Evolutionary conservation across 2,329 filamentous ascomycete genomes (phyloP).

Genomic region (Cladosporium colombiae): DNA sequence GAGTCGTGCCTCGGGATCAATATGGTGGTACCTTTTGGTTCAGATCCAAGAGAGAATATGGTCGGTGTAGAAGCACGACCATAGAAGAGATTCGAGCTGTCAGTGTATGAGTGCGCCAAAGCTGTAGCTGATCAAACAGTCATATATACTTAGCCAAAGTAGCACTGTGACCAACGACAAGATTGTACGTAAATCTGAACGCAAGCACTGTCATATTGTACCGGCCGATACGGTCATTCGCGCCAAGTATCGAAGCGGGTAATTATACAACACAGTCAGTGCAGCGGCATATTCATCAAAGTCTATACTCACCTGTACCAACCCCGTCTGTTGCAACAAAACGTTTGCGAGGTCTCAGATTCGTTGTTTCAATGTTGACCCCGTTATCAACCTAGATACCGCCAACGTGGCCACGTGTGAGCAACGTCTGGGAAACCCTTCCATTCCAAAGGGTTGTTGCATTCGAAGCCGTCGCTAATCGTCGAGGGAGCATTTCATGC

Average conservation of each 20-base stretch:
- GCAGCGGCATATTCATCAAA: not conserved
- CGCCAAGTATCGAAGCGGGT: not conserved
- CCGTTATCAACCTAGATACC: not conserved
- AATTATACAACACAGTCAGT: not conserved
- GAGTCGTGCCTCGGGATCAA: not conserved
- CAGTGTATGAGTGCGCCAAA: not conserved
- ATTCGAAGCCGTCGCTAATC: not conserved
- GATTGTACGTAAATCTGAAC: not conserved
- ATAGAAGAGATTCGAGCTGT: not conserved
- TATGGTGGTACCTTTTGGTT: not conserved
- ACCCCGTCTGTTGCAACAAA: not conserved
- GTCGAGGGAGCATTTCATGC: too few species aligned
- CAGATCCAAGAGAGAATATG: not conserved
- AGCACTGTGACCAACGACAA: not conserved
- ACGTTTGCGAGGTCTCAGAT: not conserved
- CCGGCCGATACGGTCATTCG: not conserved
- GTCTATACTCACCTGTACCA: not conserved
- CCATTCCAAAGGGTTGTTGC: not conserved
- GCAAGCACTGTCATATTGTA: not conserved
- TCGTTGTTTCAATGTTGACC: not conserved
- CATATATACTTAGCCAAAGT: too few species aligned
- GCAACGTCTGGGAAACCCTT: not conserved
- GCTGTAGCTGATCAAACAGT: not conserved
- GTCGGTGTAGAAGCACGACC: not conserved
- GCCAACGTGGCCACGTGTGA: not conserved